phyloP scores from a whole-genome alignment of 805 yeast genomes.

The Suhomyces prunicola region DNA sequence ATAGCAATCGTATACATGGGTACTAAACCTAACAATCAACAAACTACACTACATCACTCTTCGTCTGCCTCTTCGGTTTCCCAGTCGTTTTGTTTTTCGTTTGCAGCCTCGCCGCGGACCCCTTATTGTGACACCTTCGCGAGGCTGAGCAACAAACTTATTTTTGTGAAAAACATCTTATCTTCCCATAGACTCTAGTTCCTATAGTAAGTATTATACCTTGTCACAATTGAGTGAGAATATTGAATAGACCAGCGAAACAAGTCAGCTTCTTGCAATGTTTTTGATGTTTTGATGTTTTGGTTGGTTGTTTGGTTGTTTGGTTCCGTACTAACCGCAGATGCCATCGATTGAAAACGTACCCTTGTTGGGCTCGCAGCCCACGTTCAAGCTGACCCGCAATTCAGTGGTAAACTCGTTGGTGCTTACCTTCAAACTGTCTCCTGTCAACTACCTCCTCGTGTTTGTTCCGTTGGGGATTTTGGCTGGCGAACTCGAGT shows the following conservation, averaged over 20 bases:
- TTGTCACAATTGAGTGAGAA: no score
- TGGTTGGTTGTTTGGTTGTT: no score
- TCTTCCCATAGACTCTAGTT: neutral
- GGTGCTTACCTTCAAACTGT: conserved; percentile 42
- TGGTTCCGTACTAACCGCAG: neutral
- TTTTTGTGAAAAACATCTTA: neutral
- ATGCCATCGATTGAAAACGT: conserved; percentile 2
- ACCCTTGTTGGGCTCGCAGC: conserved; percentile 2
- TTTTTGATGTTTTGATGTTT: no score
- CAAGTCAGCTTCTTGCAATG: no score
- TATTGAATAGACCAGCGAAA: no score
- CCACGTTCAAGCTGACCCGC: neutral
- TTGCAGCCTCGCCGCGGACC: neutral
- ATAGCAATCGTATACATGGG: no score
- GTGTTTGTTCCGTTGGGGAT: conserved; percentile 89
- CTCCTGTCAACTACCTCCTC: conserved; percentile 73
- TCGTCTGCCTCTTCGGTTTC: no score
- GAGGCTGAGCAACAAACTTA: neutral
- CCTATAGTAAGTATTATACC: neutral
- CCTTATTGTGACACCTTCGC: no score
- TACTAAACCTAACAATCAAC: no score
- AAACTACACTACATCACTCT: no score
- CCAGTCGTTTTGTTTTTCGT: neutral
- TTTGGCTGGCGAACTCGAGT: conserved; percentile 57
- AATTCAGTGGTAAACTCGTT: conserved; percentile 14